These are phyloP conservation scores for Mimosa bimucronata DNA, from an alignment of 306 rosid species.

Conservation along the genomic window DNA sequence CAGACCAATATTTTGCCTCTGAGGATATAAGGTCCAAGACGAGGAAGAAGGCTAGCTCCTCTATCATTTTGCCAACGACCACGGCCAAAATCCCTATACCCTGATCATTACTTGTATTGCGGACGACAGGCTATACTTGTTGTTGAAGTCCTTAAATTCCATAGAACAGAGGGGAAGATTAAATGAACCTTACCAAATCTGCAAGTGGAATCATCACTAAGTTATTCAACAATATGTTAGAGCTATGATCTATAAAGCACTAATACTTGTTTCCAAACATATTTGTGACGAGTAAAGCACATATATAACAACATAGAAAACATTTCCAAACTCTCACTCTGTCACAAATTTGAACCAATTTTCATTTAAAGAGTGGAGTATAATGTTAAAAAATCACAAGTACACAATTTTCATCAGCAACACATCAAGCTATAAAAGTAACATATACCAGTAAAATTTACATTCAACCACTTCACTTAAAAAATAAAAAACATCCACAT, in stretches of 20 bases:
- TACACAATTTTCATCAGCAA: too few species aligned
- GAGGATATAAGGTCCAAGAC: too few species aligned
- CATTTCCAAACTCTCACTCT: neutral
- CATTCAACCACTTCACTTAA: too few species aligned
- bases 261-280: neutral
- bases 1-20: too few species aligned
- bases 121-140: too few species aligned
- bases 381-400: neutral
- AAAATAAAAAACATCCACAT: too few species aligned
- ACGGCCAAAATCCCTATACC: too few species aligned
- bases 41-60: too few species aligned
- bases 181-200: constrained; percentile 71
- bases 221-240: neutral
- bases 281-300: neutral
- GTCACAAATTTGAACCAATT: neutral
- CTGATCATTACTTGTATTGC: too few species aligned
- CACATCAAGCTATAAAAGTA: too few species aligned
- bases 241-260: neutral
- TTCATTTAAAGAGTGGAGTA: neutral
- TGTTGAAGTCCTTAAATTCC: constrained; percentile 1
- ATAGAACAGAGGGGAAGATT: constrained; percentile 20
- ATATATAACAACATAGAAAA: neutral
- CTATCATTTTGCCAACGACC: too few species aligned
- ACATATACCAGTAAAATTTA: too few species aligned
- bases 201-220: constrained; percentile 84